Percentiles rank a stretch among this genome's conserved stretches.
Conservation (phyloP, 2,329 filamentous ascomycete genomes). For the Chaetothyriales sp. region DNA sequence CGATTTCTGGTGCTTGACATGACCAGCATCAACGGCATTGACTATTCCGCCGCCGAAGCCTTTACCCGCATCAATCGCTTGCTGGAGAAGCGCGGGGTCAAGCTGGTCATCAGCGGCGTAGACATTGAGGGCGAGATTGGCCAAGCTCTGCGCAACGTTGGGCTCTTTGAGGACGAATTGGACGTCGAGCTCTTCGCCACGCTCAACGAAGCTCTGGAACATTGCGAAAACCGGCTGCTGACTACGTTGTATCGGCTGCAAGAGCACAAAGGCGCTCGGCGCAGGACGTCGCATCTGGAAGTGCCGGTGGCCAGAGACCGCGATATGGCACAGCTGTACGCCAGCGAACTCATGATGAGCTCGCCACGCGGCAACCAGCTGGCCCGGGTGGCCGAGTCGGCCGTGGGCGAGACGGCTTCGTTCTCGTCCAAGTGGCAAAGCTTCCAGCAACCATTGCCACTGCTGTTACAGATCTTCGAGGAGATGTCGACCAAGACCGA, state of each 20-base stretch:
- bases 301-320: constrained; percentile 11
- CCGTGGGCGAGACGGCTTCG: constrained; percentile 51
- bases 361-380: constrained; percentile 72
- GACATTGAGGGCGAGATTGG: constrained; percentile 63
- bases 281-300: constrained; percentile 13
- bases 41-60: constrained; percentile 91
- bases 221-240: constrained; percentile 86
- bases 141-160: constrained; percentile 66
- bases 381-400: constrained; percentile 61
- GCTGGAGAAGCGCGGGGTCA: constrained; percentile 60
- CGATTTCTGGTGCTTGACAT: constrained; percentile 84
- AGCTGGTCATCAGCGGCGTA: constrained; percentile 71
- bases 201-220: constrained; percentile 84
- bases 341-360: constrained; percentile 45
- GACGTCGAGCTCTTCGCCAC: constrained; percentile 73
- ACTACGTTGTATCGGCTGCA: constrained; percentile 63
- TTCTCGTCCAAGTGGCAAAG: constrained; percentile 59
- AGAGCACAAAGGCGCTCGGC: constrained; percentile 30
- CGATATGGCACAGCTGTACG: constrained; percentile 16
- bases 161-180: constrained; percentile 59
- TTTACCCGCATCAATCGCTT: constrained; percentile 87
- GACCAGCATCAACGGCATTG: constrained; percentile 75
- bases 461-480: constrained; percentile 92
- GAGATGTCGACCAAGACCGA: constrained; percentile 74
- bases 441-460: constrained; percentile 77